phyloP scores from a whole-genome alignment of 176 grass and related monocot species.

The Triticum urartu region DNA sequence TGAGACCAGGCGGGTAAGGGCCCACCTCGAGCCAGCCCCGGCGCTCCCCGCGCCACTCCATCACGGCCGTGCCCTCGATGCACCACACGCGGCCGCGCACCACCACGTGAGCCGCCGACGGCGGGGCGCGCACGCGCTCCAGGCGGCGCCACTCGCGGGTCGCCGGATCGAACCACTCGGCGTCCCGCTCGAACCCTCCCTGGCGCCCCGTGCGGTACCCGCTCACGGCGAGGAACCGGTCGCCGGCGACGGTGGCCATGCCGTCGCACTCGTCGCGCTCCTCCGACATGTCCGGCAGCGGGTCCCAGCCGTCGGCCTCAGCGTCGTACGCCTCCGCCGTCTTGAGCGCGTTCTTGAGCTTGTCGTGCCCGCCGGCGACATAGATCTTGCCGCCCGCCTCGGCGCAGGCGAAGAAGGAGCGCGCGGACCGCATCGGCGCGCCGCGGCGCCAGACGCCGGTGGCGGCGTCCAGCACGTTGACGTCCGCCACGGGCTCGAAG shows the following conservation, averaged over 20 bases:
- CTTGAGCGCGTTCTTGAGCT: slow-evolving; percentile 90
- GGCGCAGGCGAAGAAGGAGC: slow-evolving; percentile 77
- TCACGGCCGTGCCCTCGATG: slow-evolving; percentile 40
- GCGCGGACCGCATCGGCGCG: slow-evolving; percentile 35
- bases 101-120: slow-evolving; percentile 45
- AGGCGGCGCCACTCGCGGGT: slow-evolving; percentile 47
- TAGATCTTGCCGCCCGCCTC: slow-evolving; percentile 53
- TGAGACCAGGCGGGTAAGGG: slow-evolving; percentile 46
- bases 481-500: slow-evolving; percentile 68
- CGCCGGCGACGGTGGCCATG: slow-evolving; percentile 52
- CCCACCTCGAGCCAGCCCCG: slow-evolving; percentile 53
- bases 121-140: slow-evolving; percentile 35
- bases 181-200: slow-evolving; percentile 71
- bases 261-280: slow-evolving; percentile 82
- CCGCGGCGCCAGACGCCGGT: slow-evolving; percentile 43
- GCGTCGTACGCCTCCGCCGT: slow-evolving; percentile 78
- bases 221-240: slow-evolving; percentile 59
- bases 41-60: slow-evolving; percentile 39
- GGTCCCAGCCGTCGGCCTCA: slow-evolving; percentile 47
- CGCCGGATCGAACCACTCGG: slow-evolving; percentile 66
- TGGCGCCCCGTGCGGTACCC: slow-evolving; percentile 87
- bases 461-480: slow-evolving; percentile 62
- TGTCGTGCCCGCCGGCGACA: slow-evolving; percentile 80
- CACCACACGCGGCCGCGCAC: slow-evolving; percentile 55
- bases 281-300: slow-evolving; percentile 82